phyloP scores from a whole-genome alignment of 108 stramenopile species.

The Cyclotella cryptica region DNA sequence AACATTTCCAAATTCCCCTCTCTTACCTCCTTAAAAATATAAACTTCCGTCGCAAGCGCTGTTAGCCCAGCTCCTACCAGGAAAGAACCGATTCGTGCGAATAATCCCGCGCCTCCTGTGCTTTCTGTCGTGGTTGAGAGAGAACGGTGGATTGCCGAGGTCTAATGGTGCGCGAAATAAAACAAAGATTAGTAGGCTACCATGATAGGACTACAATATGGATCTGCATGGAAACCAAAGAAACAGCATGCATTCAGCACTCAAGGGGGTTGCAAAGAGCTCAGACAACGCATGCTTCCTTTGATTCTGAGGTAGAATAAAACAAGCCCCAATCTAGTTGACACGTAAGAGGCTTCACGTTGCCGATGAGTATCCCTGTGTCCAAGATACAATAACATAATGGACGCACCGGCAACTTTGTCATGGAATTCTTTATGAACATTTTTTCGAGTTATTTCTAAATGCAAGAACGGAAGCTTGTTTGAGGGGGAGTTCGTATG shows the following conservation, averaged over 20 bases:
- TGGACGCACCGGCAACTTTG: constrained; percentile 13
- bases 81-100: constrained; percentile 62
- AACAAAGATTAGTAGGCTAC: no score
- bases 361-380: no score
- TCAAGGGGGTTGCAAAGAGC: not conserved
- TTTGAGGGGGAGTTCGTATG: no score
- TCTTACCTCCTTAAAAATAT: constrained; percentile 74
- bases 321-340: not conserved
- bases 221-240: no score
- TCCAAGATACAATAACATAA: no score
- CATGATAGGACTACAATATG: no score
- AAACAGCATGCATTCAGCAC: no score
- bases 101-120: constrained; percentile 49
- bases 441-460: not conserved
- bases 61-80: constrained; percentile 82
- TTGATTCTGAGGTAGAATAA: no score
- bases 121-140: constrained; percentile 22
- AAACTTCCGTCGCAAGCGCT: constrained; percentile 75
- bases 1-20: constrained; percentile 79
- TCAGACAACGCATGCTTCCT: not conserved
- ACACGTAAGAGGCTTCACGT: not conserved
- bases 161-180: no score
- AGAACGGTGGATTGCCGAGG: constrained; percentile 11
- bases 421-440: not conserved
- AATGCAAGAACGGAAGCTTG: no score